Evolutionary conservation across 2,329 filamentous ascomycete genomes (phyloP), one percentile per base, ranked within the genome.

Genomic region (Pseudocercospora eumusae): DNA sequence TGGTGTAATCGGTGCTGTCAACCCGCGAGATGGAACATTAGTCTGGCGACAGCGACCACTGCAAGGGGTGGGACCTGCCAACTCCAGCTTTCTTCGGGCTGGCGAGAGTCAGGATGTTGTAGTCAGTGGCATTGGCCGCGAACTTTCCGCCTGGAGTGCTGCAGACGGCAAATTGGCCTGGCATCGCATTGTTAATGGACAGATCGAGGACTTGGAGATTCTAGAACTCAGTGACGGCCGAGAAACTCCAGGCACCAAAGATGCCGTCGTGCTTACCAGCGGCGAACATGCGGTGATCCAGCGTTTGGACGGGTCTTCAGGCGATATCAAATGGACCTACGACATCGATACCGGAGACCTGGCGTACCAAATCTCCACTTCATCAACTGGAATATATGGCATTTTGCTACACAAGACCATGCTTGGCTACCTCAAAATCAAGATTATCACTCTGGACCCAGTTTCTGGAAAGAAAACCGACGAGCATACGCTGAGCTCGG

Each of bases 21-120:
- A 97, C 70, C 95, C 95, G 1, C 89, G 88, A 73, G 93, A 89
- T 73, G 93, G 95, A 18, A 83, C 85, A 2, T 74, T 97, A 15
- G 84, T 97, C 1, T 99, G 95, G 95, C 85, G 95, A 59, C 93
- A 97, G 72, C 79, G 86, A 57, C 76, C 96, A 50, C 78, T 83
- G n/a, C 79, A 80, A 31, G 69, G 70, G 33, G 55, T 56, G 20
- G 68, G 60, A 57, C 68, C 68, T 42, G 63, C 67, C 57, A 69
- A 70, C 62, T 70, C 64, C 11, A 72, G 75, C 60, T 81, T 86
- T 70, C 76, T 96, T 68, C 83, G 89, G 65, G 86, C 89, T n/a
- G 86, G 87, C n/a, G 87, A 92, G 67, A 89, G 88, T 62, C 89
- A 93, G 74, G 87, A 89, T 68, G 89, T 88, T 74, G 80, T 98